Percentiles rank a stretch among this genome's conserved stretches.
phyloP scores from a whole-genome alignment of 768 basidiomycete species.

The Lactarius tabidus region DNA sequence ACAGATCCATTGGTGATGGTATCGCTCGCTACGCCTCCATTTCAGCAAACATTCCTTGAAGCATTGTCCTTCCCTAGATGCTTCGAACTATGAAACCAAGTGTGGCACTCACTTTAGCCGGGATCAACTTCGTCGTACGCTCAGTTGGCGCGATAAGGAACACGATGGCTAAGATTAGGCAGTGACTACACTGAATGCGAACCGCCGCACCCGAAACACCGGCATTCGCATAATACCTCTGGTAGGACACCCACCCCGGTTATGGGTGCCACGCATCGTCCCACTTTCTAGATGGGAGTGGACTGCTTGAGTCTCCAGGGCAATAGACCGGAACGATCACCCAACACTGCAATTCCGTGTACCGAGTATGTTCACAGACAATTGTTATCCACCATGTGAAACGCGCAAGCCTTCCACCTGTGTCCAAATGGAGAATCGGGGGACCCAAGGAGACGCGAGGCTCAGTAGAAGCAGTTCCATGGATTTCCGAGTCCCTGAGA shows the following conservation, averaged over 20 bases:
- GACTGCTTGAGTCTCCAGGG: neutral
- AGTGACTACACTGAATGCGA: neutral
- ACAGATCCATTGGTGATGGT: neutral
- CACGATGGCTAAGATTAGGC: neutral
- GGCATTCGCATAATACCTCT: neutral
- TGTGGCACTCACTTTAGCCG: conserved; percentile 5
- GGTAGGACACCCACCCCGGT: neutral
- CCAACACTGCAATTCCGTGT: neutral
- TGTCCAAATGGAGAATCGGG: conserved; percentile 9
- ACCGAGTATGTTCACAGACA: neutral
- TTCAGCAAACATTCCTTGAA: neutral
- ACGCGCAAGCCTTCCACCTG: neutral
- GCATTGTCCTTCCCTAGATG: neutral
- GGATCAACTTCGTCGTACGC: neutral
- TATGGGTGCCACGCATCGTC: neutral
- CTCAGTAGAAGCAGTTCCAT: neutral
- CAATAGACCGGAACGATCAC: neutral
- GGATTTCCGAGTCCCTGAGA: neutral
- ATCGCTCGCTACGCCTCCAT: neutral
- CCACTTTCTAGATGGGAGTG: neutral
- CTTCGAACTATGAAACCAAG: conserved; percentile 2
- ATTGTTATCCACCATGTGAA: neutral
- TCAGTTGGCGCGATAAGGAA: neutral
- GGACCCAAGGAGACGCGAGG: neutral
- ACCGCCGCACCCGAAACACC: neutral